A percentile compares a stretch with the other conserved stretches of the same genome.
Conservation (phyloP, 139 green algal species). For the Auxenochlorella pyrenoidosa region DNA sequence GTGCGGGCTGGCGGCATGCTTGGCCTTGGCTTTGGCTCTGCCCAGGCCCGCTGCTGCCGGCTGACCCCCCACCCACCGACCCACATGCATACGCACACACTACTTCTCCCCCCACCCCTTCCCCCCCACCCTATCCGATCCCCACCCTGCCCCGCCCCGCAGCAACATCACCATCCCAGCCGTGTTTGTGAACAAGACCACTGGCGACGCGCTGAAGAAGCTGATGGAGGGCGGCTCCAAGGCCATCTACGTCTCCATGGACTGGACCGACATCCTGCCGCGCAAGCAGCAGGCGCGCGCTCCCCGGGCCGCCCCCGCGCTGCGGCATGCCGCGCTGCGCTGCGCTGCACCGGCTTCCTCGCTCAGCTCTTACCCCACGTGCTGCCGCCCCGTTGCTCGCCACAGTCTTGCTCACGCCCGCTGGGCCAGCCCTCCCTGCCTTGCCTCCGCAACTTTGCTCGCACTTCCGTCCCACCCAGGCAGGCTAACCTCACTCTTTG, state of each 20-base stretch:
- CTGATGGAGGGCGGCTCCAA: conserved; percentile 56
- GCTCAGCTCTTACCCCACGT: no score
- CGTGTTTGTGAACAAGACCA: conserved; percentile 77
- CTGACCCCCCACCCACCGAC: no score
- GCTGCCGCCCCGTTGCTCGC: no score
- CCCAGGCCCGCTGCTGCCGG: no score
- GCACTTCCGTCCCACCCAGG: no score
- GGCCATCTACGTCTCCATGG: conserved; percentile 62
- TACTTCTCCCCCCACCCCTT: conserved; percentile 27
- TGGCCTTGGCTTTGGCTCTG: no score
- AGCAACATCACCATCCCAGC: conserved; percentile 83
- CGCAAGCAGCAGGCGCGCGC: conserved; percentile 56
- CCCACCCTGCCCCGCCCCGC: not conserved
- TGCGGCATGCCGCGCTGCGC: not conserved
- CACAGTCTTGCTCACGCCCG: no score
- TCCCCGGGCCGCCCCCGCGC: not conserved
- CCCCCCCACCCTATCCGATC: not conserved
- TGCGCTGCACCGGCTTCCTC: no score
- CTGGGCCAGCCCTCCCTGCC: no score
- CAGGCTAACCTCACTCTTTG: no score
- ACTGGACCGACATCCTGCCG: conserved; percentile 87
- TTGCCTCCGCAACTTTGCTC: no score
- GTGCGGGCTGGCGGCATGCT: no score
- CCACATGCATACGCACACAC: not conserved
- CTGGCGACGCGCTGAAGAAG: conserved; percentile 75